These are phyloP conservation scores for Debaryomyces castellii DNA, from an alignment of 805 yeast genomes.

Conservation along the genomic window DNA sequence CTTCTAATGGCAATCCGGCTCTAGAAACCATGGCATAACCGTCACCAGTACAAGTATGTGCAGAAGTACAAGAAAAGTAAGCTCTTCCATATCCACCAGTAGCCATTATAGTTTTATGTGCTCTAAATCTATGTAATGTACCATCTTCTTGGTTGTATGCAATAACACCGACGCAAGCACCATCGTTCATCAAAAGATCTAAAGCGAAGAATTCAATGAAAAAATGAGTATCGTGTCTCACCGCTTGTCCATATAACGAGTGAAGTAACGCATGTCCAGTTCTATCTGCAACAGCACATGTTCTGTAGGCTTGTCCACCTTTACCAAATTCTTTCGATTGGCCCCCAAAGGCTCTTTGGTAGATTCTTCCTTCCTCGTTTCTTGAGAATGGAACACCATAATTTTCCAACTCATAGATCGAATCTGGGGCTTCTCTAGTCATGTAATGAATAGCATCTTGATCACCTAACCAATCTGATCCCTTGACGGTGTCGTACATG, in stretches of 20 bases:
- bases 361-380: conserved; percentile 92
- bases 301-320: conserved; percentile 99
- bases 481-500: conserved; percentile 98
- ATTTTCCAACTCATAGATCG: conserved; percentile 95
- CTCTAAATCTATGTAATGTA: conserved; percentile 94
- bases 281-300: conserved; percentile 99
- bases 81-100: conserved; percentile 99
- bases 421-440: conserved; percentile 96
- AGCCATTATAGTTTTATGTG: conserved; percentile 94
- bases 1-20: conserved; percentile 97
- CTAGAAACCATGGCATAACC: conserved; percentile 97
- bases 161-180: conserved; percentile 93
- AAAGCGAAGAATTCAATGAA: conserved; percentile 95
- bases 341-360: conserved; percentile 99
- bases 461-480: conserved; percentile 99
- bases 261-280: conserved; percentile 97
- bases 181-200: conserved; percentile 91
- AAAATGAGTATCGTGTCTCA: conserved; percentile 95
- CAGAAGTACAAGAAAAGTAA: conserved; percentile 97
- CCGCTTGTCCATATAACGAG: conserved; percentile 92
- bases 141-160: conserved; percentile 99
- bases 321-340: conserved; percentile 93
- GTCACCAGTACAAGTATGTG: conserved; percentile 99
- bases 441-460: conserved; percentile 98
- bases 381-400: conserved; percentile 98